Evolutionary conservation across 2,329 filamentous ascomycete genomes (phyloP).

Genomic region (Cytospora mali): DNA sequence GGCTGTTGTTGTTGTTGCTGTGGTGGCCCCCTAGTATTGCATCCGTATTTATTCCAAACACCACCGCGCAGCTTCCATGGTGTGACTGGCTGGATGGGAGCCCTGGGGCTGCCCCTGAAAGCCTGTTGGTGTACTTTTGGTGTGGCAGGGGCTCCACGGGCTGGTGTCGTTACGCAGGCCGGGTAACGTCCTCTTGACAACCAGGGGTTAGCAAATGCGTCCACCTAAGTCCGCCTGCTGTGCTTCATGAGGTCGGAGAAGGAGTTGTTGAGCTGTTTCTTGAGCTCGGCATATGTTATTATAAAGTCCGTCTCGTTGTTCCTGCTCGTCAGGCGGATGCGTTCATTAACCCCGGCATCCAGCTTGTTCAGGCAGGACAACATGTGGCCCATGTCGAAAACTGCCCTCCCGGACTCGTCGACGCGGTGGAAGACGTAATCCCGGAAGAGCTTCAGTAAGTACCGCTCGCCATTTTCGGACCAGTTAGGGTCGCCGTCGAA

Average conservation of each 20-base stretch:
- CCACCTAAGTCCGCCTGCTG: constrained; percentile 28
- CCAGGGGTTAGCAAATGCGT: neutral
- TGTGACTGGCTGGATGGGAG: neutral
- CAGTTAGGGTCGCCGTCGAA: constrained; percentile 76
- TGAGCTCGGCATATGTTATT: constrained; percentile 88
- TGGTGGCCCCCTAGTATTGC: neutral
- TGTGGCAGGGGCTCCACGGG: neutral
- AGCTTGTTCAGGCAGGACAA: constrained; percentile 86
- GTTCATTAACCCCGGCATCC: constrained; percentile 86
- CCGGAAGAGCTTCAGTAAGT: constrained; percentile 90
- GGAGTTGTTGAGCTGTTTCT: constrained; percentile 60
- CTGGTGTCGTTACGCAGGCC: neutral
- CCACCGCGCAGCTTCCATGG: neutral
- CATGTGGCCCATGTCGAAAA: constrained; percentile 86
- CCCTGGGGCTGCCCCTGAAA: neutral
- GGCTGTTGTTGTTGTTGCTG: no score
- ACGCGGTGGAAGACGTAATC: constrained; percentile 98
- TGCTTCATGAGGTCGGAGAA: constrained; percentile 62
- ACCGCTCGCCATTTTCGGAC: constrained; percentile 91
- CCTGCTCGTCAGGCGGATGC: constrained; percentile 80
- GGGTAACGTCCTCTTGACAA: neutral
- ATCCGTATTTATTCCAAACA: neutral
- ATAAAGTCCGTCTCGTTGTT: constrained; percentile 90
- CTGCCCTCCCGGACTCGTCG: constrained; percentile 78
- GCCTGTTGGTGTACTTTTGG: neutral